Percentiles rank a stretch among this genome's conserved stretches.
phyloP scores from a whole-genome alignment of 2,329 filamentous ascomycete species.

The Coniochaeta hoffmannii region DNA sequence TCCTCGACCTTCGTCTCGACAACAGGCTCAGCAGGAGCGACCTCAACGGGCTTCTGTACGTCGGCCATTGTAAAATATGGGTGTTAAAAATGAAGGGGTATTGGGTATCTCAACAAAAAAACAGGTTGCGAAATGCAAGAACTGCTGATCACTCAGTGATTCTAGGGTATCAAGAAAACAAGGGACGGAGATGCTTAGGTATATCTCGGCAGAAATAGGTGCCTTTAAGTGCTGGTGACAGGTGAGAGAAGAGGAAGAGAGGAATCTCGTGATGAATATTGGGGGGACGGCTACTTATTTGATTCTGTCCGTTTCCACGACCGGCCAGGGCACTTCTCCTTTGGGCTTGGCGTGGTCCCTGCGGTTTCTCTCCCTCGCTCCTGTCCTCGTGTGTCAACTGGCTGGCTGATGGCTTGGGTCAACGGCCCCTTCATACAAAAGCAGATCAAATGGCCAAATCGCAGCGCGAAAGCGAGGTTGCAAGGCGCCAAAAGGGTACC shows the following conservation, averaged over 20 bases:
- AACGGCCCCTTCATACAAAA: conserved; percentile 1
- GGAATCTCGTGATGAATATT: conserved; percentile 1
- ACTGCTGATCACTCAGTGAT: not conserved
- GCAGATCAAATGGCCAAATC: conserved; percentile 1
- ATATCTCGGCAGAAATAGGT: not conserved
- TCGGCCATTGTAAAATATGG: conserved; percentile 58
- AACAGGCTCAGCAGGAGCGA: conserved; percentile 33
- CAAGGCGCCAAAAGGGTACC: conserved; percentile 1
- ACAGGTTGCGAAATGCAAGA: conserved; percentile 20
- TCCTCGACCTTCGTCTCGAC: conserved; percentile 17
- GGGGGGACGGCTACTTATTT: conserved; percentile 3
- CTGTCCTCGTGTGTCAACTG: not conserved
- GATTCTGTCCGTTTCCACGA: conserved; percentile 3
- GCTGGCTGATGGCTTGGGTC: not conserved
- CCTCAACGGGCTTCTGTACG: conserved; percentile 61
- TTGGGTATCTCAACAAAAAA: conserved; percentile 22
- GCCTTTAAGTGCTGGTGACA: not conserved
- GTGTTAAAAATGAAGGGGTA: conserved; percentile 27
- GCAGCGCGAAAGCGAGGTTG: conserved; percentile 1
- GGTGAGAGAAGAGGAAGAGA: not conserved
- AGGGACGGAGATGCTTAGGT: not conserved
- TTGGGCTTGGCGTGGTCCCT: conserved; percentile 1
- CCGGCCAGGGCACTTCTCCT: not conserved
- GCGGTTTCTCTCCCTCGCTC: not conserved
- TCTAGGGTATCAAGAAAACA: not conserved